Evolutionary conservation across 176 grass and related monocot genomes (phyloP), one percentile per base, ranked within the genome.

Genomic region (Carex scoparia): DNA sequence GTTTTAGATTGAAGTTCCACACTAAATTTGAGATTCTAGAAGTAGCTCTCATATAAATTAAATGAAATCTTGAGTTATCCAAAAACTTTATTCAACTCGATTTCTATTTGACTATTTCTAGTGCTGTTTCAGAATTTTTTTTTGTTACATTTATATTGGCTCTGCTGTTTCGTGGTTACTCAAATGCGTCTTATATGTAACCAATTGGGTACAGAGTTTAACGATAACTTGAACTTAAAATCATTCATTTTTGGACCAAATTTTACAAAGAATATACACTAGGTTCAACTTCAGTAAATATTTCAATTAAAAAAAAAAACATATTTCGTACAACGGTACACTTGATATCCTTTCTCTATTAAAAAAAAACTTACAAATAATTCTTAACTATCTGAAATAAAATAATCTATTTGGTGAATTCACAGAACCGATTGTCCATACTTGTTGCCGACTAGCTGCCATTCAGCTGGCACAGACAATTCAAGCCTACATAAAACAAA

Each of bases 181-280:
- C 46, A 71, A 71, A 35, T 4, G 7, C 2, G 6, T n/a, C 67
- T 46, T 8, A 6, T 44, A n/a, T 71, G 40, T 40, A 40, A 40
- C 38, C 38, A 40, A 40, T 40, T 40, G 4, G 38, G 38, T 40
- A 40, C 38, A 40, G 38, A 40, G 5, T 40, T 40, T 40, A 40
- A 40, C 38, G 38, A 6, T 40, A 40, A 40, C 38, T 40, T 5
- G 37, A 42, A 40, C 14, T 38, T 42, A 69, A 16, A 78, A 44
- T 6, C 7, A 46, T n/a, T 7, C 32, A 19, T 54, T 57, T 31
- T 16, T 78, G 4, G 12, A 78, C 30, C 28, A 7, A 57, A 16
- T 57, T 16, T 53, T 74, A 53, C n/a, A 74, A 74, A 14, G 37
- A 74, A 53, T 74, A 74, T 74, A 74, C 70, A 74, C 44, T 13